Percentiles rank a stretch among this genome's conserved stretches.
These are phyloP conservation scores for Pachysolen tannophilus DNA, from an alignment of 805 yeast genomes.

Conservation along the genomic window DNA sequence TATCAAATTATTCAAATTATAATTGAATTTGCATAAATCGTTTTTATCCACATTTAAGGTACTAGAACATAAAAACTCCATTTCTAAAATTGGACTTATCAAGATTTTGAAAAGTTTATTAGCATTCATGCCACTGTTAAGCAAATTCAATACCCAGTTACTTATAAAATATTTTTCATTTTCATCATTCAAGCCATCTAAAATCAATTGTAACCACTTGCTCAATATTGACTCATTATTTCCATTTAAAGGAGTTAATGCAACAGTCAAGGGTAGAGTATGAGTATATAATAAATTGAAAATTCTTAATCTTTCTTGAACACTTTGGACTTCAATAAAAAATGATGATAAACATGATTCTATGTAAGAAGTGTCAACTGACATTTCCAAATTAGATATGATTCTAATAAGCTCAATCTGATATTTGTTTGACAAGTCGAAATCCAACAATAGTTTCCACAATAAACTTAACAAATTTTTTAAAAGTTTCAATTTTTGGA, in stretches of 20 bases:
- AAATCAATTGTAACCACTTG: constrained; percentile 56
- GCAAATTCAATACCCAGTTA: constrained; percentile 37
- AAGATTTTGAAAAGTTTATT: constrained; percentile 55
- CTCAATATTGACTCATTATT: constrained; percentile 43
- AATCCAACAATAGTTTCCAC: constrained; percentile 41
- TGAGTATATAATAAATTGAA: constrained; percentile 72
- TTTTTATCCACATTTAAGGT: too few species aligned
- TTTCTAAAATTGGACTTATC: constrained; percentile 40
- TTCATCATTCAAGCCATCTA: constrained; percentile 51
- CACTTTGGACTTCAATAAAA: constrained; percentile 32
- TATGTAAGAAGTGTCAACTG: constrained; percentile 43
- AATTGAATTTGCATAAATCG: constrained; percentile 58
- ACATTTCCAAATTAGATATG: constrained; percentile 53
- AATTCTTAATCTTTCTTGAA: constrained; percentile 39
- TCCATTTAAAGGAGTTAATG: too few species aligned
- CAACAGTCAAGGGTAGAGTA: constrained; percentile 28
- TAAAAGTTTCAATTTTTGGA: constrained; percentile 29
- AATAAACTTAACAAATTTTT: constrained; percentile 34
- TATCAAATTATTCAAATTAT: constrained; percentile 46
- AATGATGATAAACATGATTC: constrained; percentile 67
- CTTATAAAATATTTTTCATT: constrained; percentile 2
- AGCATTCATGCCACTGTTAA: constrained; percentile 46
- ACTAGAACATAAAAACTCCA: constrained; percentile 23
- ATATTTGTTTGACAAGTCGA: constrained; percentile 37
- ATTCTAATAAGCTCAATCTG: constrained; percentile 68